Base-by-base conservation (phyloP, 1,284 basidiomycete species). In the Rhodotorula sp. region DNA sequence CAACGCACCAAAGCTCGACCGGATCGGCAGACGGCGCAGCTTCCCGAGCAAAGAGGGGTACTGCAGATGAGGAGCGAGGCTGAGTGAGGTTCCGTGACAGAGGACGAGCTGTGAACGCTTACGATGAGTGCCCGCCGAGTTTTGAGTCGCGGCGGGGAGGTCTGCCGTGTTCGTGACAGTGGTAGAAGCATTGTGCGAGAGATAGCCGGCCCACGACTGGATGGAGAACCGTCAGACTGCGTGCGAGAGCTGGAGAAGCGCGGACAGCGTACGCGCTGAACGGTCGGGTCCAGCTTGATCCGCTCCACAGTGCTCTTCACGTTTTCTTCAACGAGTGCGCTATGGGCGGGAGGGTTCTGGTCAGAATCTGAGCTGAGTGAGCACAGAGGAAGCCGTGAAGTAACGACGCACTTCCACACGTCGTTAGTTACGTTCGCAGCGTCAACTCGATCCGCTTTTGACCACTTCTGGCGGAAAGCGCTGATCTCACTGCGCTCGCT, bases 1-100 rank as follows among this genome's bases (percentile, higher is more conserved):
- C 4, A 23, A 44, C 57, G 45, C 21, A 68, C 67, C 83, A 86
- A 44, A 93, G 44, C 41, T 70, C 68, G 54, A 63, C 53, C 1
- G 55, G 25, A 1, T 34, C 52, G 4, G n/a, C 14, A 41, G 9
- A 34, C 34, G 34, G 34, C 34, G 34, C 34, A 34, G 34, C 34
- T 2, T 2, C 34, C 34, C 34, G 34, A 34, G 34, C 34, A 34
- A 34, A 34, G 34, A 34, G 34, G 34, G 34, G 34, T 34, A 34
- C 34, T 34, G 34, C 34, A 34, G 2, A 34, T 34, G 3, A 34
- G 34, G 34, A 34, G 34, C 34, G 34, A 34, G 34, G 34, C 34
- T 34, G 34, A 34, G 34, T 34, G 34, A 34, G 34, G 5, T 34
- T 34, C 34, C 34, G 34, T 34, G 5, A 3, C 2, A 34, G 34